phyloP scores from a whole-genome alignment of 305 asterid species.

The Striga hermonthica region DNA sequence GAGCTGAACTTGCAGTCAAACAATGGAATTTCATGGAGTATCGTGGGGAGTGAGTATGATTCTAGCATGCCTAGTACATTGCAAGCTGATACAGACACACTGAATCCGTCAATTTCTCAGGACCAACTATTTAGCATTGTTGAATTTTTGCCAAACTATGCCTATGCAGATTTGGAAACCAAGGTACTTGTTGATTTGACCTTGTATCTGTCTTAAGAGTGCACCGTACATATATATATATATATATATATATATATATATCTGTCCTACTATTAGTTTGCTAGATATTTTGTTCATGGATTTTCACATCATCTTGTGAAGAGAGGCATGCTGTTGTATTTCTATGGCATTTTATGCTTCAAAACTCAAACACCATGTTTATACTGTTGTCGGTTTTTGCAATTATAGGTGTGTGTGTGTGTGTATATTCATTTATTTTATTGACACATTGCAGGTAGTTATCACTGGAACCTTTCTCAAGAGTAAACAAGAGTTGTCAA shows the following conservation, averaged over 20 bases:
- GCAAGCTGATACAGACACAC: slow-evolving; percentile 60
- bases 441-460: slow-evolving; percentile 54
- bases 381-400: slow-evolving; percentile 1
- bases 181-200: slow-evolving; percentile 52
- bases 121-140: slow-evolving; percentile 91
- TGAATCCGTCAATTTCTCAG: slow-evolving; percentile 73
- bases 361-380: slow-evolving; percentile 3
- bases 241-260: background rate
- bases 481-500: slow-evolving; percentile 47
- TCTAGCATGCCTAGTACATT: slow-evolving; percentile 59
- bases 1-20: slow-evolving; percentile 60
- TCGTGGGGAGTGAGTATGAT: slow-evolving; percentile 61
- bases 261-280: slow-evolving; percentile 4
- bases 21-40: slow-evolving; percentile 71
- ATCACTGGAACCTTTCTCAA: slow-evolving; percentile 66
- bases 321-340: too few species aligned
- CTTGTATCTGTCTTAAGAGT: slow-evolving; percentile 1
- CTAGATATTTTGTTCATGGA: background rate
- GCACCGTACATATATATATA: background rate
- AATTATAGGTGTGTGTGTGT: background rate
- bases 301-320: too few species aligned
- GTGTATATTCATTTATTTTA: slow-evolving; percentile 8
- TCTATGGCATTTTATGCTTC: background rate
- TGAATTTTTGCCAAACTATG: slow-evolving; percentile 82
- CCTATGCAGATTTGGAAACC: slow-evolving; percentile 62